Conservation (phyloP, 78 protist genomes). For the Chrysochromulina parva region DNA sequence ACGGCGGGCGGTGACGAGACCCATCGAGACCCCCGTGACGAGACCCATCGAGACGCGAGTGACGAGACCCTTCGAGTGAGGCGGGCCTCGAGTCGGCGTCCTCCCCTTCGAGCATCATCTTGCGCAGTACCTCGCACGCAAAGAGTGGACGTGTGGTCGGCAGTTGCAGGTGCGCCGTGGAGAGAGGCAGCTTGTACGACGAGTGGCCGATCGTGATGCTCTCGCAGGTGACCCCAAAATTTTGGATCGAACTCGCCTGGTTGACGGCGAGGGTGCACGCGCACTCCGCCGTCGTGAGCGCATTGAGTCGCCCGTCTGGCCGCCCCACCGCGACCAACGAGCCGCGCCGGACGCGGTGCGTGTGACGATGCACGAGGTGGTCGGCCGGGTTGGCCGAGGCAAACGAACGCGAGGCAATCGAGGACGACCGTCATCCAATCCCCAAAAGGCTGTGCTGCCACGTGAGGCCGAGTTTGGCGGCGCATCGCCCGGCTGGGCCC, state of each 20-base stretch:
- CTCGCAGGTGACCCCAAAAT: conserved; percentile 7
- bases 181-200: neutral
- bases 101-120: too few relatives aligned
- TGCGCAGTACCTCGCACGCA: neutral
- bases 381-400: conserved; percentile 4
- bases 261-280: neutral
- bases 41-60: too few relatives aligned
- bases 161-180: neutral
- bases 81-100: too few relatives aligned
- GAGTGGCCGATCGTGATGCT: conserved; percentile 15
- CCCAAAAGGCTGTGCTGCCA: too few relatives aligned
- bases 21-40: too few relatives aligned
- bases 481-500: neutral
- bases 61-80: too few relatives aligned
- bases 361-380: conserved; percentile 39
- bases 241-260: conserved; percentile 20
- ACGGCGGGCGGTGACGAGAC: too few relatives aligned
- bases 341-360: conserved; percentile 58
- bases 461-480: neutral
- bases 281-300: conserved; percentile 20
- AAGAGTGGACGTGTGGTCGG: neutral
- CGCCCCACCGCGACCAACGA: conserved; percentile 43
- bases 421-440: too few relatives aligned
- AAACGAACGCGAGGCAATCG: conserved; percentile 26
- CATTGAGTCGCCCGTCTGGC: conserved; percentile 44